Base-by-base conservation (phyloP, 805 yeast species). In the Lachancea sp. region DNA sequence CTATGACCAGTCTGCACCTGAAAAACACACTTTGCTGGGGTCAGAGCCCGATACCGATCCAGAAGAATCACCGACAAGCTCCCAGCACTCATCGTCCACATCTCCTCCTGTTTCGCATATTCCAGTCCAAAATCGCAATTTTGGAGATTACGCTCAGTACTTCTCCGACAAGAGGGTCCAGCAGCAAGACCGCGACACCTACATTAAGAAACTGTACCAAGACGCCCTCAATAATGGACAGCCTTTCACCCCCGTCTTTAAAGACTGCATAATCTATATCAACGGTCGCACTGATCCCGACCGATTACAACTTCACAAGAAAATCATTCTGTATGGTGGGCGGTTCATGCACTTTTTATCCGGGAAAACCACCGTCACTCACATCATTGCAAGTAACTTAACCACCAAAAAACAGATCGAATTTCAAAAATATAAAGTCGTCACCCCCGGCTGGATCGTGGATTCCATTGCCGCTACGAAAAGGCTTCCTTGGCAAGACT, bases 231-330 rank as follows among this genome's bases (percentile, higher is more conserved):
- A 40, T 26, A 29, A 42, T 7, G 53, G 43, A 6, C 36, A 34
- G 8, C 36, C 41, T 19, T 29, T 34, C 24, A 63, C 72, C 1
- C 61, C 60, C 2, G 65, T 89, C 1, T 88, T 90, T 55, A 52
- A 64, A 26, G 77, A 72, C 1, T 84, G 89, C 56, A 61, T 68
- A 1, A 70, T 90, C 4, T 79, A 83, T 58, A 87, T 90, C n/a
- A 89, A 88, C 53, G 98, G 98, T 1, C 78, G 83, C 52, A 90
- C 97, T 0, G 64, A 63, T 2, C 97, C 97, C 0, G 77, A 89
- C n/a, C 72, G 87, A 12, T 64, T 74, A 30, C 81, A 77, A 45
- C 63, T 92, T 22, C 90, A 84, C 52, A 72, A 79, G 41, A 51
- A 86, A 49, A 78, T 90, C 2, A 75, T 84, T 2, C 49, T 77